Evolutionary conservation across 2,329 filamentous ascomycete genomes (phyloP), one percentile per base, ranked within the genome.

Genomic region (Xylaria polymorpha): DNA sequence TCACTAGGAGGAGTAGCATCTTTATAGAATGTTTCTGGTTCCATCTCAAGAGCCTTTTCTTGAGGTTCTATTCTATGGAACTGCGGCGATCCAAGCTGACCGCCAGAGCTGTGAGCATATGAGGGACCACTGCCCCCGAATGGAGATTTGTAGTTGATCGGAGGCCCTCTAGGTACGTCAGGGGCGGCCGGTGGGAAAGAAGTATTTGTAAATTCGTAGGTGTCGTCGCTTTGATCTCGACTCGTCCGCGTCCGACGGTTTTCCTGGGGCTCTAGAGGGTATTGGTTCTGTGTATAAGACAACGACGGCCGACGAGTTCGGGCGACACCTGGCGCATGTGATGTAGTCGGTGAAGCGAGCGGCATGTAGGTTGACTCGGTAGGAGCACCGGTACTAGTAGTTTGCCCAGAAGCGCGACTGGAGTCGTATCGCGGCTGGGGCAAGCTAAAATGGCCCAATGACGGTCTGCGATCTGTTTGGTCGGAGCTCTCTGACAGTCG

Each of bases 301-400:
- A 87, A 83, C 1, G 88, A 88, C n/a, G 86, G 82, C 46, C 88
- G 88, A 66, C 87, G 84, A 73, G 87, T 85, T 70, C 90, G 82
- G 32, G 87, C 87, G 72, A 84, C 81, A 64, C 79, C 81, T 55
- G 80, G 80, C 74, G 87, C 86, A 74, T 79, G 85, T 37, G 86
- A 84, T 62, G 82, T 78, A 53, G 83, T 83, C 50, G 88, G 87
- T 43, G 88, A 89, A 71, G 81, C 84, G 74, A 85, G 84, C 55
- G 88, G 86, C 74, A 86, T 89, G 75, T 86, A 83, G 56, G 87
- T 89, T 59, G 87, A 87, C 68, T 89, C 85, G 73, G 87, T 87
- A 64, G 82, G 82, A 72, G 85, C 83, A 71, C 88, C 86, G 68
- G 86, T 87, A 75, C 79, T 82, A 75, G 83, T 81, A 64, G 87